Evolutionary conservation across 2,329 filamentous ascomycete species (phyloP).

Genomic region (Beauveria asiatica): DNA sequence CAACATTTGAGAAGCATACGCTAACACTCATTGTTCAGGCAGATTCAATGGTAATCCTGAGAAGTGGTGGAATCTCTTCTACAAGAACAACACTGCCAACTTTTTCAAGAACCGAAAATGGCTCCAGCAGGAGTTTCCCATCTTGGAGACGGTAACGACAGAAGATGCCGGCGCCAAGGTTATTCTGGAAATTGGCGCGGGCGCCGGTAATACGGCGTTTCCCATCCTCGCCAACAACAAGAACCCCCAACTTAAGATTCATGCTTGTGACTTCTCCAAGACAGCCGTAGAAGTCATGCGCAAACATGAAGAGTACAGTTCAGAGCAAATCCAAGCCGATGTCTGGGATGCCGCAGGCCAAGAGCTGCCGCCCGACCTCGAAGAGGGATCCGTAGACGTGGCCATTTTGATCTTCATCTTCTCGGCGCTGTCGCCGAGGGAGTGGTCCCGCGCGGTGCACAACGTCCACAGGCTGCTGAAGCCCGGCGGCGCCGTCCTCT

Average conservation of each 20-base stretch:
- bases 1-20: constrained; percentile 7
- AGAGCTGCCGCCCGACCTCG: constrained; percentile 66
- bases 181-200: constrained; percentile 85
- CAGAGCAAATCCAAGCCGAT: constrained; percentile 69
- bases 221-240: constrained; percentile 77
- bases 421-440: constrained; percentile 73
- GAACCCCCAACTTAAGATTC: constrained; percentile 72
- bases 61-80: constrained; percentile 97
- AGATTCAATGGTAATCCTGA: constrained; percentile 86
- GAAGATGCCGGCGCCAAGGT: constrained; percentile 60
- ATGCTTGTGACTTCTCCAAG: constrained; percentile 95
- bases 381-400: constrained; percentile 76
- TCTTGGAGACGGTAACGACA: constrained; percentile 67
- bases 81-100: constrained; percentile 93
- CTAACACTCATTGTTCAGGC: constrained; percentile 40
- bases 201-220: constrained; percentile 93
- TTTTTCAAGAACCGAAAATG: constrained; percentile 99
- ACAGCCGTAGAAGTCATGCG: constrained; percentile 92
- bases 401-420: constrained; percentile 97
- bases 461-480: constrained; percentile 81
- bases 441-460: constrained; percentile 74
- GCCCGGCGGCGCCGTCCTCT: constrained; percentile 85
- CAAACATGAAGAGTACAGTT: constrained; percentile 65
- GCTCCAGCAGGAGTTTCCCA: constrained; percentile 90
- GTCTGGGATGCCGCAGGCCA: constrained; percentile 84